Base-by-base conservation (phyloP, 495 filamentous ascomycete species). In the Sporormia fimetaria region DNA sequence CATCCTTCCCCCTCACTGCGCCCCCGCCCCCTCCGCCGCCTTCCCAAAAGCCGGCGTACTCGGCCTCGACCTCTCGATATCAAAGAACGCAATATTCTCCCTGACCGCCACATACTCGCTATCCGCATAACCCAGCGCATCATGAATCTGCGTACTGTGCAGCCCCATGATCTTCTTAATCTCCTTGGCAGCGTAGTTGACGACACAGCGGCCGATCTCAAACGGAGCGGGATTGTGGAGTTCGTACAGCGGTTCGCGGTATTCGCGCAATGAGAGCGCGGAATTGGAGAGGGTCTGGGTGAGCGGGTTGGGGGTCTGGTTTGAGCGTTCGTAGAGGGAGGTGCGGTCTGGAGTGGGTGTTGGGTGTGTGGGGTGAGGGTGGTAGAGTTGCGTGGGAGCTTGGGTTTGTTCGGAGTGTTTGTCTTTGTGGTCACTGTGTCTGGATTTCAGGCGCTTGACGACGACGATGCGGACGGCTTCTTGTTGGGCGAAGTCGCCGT, bases 21-120 rank as follows among this genome's bases (percentile, higher is more conserved):
- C 15, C 25, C 37, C 37, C 10, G 37, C 44, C 22, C 34, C 18
- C 17, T 44, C 40, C 35, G 21, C 28, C 20, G 21, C 33, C 8
- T 23, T 21, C 21, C 44, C 43, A 36, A 54, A 54, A 41, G 31
- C 46, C 14, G 61, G 61, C 42, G 61, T 64, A 24, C 51, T 49
- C 6, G 61, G 61, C 43, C 59, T 49, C 37, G 51, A 55, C 47
- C 43, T 47, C 56, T 62, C 55, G 3, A 42, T 14, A 20, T 47
- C 51, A 35, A 85, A 79, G 42, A 93, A 79, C 12, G 84, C 82
- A 26, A 94, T 80, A 52, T 88, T 92, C 61, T 92, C 85, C 41
- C 86, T 69, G 50, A 86, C 65, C 6, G 88, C 88, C 29, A 98
- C 82, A 67, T 96, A 94, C 61, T 95, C 86, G 43, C 81, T 87